phyloP scores from a whole-genome alignment of 1,284 basidiomycete genomes.

The Cryptococcus sp. region DNA sequence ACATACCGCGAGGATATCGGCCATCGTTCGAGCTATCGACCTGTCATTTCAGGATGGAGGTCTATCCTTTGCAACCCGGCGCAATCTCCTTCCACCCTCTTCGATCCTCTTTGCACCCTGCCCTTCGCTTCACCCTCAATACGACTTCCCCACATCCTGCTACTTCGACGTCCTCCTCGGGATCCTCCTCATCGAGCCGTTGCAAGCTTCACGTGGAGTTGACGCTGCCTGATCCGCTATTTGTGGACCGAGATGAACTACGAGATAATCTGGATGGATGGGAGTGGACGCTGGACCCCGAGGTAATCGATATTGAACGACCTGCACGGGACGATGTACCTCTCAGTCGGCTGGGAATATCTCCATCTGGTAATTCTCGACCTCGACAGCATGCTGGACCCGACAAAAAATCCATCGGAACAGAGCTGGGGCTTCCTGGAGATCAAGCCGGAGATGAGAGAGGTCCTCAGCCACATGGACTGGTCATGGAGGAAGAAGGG shows the following conservation, averaged over 20 bases:
- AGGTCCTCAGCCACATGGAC: not conserved
- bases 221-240: slow-evolving; percentile 30
- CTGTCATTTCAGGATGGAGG: no score
- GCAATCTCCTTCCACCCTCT: slow-evolving; percentile 7
- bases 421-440: no score
- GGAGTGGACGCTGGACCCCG: slow-evolving; percentile 15
- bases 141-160: slow-evolving; percentile 2
- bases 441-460: no score
- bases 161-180: not conserved
- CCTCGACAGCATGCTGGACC: no score
- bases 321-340: slow-evolving; percentile 7
- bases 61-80: not conserved
- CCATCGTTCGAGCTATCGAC: no score
- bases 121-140: slow-evolving; percentile 4
- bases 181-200: not conserved
- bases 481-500: not conserved
- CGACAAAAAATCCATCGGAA: no score
- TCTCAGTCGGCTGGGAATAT: not conserved
- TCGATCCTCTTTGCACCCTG: slow-evolving; percentile 11
- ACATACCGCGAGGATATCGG: no score
- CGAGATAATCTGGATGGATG: slow-evolving; percentile 1
- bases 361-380: not conserved
- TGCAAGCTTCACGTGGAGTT: slow-evolving; percentile 17
- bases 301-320: slow-evolving; percentile 30
- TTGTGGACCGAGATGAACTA: slow-evolving; percentile 27